Evolutionary conservation across 2,329 filamentous ascomycete species (phyloP), one percentile per base, ranked within the genome.

Genomic region (Sphaerulina vaccinii): DNA sequence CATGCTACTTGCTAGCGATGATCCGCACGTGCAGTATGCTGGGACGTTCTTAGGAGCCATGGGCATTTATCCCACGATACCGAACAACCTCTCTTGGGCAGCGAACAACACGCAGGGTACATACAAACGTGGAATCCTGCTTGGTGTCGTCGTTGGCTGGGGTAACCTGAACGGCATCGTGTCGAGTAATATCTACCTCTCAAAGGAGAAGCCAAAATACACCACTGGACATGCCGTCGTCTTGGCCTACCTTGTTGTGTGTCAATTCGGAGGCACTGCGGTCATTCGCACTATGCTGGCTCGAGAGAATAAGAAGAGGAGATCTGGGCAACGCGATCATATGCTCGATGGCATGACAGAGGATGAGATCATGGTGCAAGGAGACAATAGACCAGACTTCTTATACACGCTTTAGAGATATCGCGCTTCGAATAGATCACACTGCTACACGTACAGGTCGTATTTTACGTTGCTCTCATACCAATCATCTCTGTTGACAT

Each of bases 61-160:
- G 40, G 52, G 57, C 1, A 57, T 60, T 43, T 57, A 57, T 15
- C 49, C 55, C 10, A 49, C 54, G 82, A 0, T 96, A 49, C 74
- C 89, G 3, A 93, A 95, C 66, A 95, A 89, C 0, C 88, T 96
- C 56, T 84, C 85, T 2, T 96, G 91, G 91, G 78, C 32, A 83
- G 84, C 85, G 45, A 96, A 96, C 73, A 96, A 96, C 57, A 81
- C 85, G 29, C 90, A 96, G 71, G 87, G 91, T 11, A 87, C 91
- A 1, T 95, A 95, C 73, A 96, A 95, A 75, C 83, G 90, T 33
- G 91, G 90, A 32, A 86, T 96, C 11, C 87, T 89, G 0, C 73
- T 96, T 1, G 91, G 91, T 0, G 47, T 95, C 57, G 86, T 96
- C 45, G 95, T 96, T 55, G 90, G 71, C 27, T 95, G 88, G 87